Percentiles rank a stretch among this genome's conserved stretches.
Evolutionary conservation across 805 yeast species (phyloP).

Genomic region (Candida taoyuanica): DNA sequence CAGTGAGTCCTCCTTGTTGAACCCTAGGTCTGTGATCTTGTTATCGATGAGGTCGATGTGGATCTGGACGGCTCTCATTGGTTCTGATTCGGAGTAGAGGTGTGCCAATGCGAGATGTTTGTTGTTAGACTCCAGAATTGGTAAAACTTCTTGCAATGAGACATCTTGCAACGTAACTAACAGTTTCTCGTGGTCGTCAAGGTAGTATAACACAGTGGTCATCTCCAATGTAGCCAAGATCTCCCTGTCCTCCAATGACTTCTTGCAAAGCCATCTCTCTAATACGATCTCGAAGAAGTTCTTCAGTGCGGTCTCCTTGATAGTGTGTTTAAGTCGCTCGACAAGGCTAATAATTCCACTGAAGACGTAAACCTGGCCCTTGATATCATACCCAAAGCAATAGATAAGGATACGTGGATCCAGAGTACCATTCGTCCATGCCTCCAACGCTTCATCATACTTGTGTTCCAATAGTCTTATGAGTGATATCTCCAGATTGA

Average conservation of each 20-base stretch:
- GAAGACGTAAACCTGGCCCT: slow-evolving; percentile 22
- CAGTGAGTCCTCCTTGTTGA: slow-evolving; percentile 9
- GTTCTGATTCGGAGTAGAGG: slow-evolving; percentile 4
- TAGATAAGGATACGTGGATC: slow-evolving; percentile 24
- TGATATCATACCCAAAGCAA: slow-evolving; percentile 14
- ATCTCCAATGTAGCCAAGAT: slow-evolving; percentile 18
- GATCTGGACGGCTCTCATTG: slow-evolving; percentile 8
- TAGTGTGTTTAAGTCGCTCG: slow-evolving; percentile 8
- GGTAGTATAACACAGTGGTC: slow-evolving; percentile 11
- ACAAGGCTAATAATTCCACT: slow-evolving; percentile 17
- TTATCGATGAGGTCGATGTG: slow-evolving; percentile 15
- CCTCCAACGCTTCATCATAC: slow-evolving; percentile 19
- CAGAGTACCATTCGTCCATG: slow-evolving; percentile 32
- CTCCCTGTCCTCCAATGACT: slow-evolving; percentile 14
- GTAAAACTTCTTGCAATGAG: slow-evolving; percentile 4
- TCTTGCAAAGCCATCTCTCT: slow-evolving; percentile 22
- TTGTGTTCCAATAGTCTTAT: slow-evolving; percentile 23
- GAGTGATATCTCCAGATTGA: slow-evolving; percentile 33
- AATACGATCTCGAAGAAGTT: slow-evolving; percentile 20
- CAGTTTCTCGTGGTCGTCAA: slow-evolving; percentile 12
- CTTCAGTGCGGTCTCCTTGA: slow-evolving; percentile 19
- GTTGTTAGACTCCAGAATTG: slow-evolving; percentile 9
- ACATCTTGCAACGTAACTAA: slow-evolving; percentile 4
- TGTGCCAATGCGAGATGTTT: slow-evolving; percentile 15
- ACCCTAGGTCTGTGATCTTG: slow-evolving; percentile 8